phyloP scores from a whole-genome alignment of 192 early-diverging fungal genomes.

The Funneliformis geosporum region DNA sequence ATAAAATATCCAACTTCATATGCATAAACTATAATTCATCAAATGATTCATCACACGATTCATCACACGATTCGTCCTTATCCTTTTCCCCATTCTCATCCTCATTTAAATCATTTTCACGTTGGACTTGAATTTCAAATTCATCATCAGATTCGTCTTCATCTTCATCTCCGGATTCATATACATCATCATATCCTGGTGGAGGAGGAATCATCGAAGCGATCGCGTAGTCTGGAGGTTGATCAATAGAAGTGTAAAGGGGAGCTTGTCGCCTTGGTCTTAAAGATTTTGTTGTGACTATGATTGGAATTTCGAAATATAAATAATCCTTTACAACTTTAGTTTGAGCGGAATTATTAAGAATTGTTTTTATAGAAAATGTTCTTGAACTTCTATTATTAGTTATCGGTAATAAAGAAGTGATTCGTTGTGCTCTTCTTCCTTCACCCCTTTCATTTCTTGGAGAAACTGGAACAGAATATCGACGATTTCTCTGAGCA shows the following conservation, averaged over 20 bases:
- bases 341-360: background rate
- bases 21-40: too few relatives aligned
- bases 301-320: conserved; percentile 1
- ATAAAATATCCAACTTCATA: too few relatives aligned
- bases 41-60: too few relatives aligned
- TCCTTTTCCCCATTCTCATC: too few relatives aligned
- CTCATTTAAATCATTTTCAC: too few relatives aligned
- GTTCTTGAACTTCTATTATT: background rate
- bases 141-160: too few relatives aligned
- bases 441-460: too few relatives aligned
- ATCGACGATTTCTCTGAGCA: background rate
- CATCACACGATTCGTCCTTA: too few relatives aligned
- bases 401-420: background rate
- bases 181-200: background rate
- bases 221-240: background rate
- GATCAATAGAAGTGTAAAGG: background rate
- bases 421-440: background rate
- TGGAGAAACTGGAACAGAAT: background rate
- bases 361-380: background rate
- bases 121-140: too few relatives aligned
- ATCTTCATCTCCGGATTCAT: too few relatives aligned
- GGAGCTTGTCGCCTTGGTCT: background rate
- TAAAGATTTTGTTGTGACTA: conserved; percentile 3
- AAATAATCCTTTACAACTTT: background rate
- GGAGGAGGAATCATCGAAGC: background rate